phyloP scores from a whole-genome alignment of 306 rosid species.

The Inga leiocalycina region DNA sequence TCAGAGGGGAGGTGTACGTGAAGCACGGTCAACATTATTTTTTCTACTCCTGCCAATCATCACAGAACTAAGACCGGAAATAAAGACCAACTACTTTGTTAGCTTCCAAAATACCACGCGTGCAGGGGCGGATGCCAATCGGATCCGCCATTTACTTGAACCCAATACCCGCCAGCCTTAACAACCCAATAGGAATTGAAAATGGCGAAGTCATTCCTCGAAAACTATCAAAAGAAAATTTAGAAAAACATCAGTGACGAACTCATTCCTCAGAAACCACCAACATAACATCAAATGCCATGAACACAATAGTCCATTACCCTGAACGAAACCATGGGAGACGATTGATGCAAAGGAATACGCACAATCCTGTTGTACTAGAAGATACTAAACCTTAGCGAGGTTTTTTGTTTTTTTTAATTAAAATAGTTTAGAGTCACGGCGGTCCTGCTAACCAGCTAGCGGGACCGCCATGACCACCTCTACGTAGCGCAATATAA shows the following conservation, averaged over 20 bases:
- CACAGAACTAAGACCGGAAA: constrained; percentile 39
- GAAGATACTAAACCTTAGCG: not conserved
- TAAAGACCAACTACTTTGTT: constrained; percentile 29
- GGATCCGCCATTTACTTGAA: constrained; percentile 87
- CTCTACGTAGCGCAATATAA: too few relatives aligned
- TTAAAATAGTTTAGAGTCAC: too few relatives aligned
- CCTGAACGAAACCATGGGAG: constrained; percentile 47
- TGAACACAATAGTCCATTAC: constrained; percentile 4
- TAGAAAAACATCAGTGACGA: not conserved
- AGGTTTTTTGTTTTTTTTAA: too few relatives aligned
- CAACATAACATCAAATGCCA: not conserved
- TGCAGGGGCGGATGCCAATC: constrained; percentile 62
- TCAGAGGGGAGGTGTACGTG: constrained; percentile 97
- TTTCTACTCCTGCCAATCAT: constrained; percentile 60
- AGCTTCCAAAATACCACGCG: constrained; percentile 31
- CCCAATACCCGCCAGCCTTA: constrained; percentile 77
- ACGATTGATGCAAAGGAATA: not conserved
- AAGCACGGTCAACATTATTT: constrained; percentile 84
- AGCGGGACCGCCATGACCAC: too few relatives aligned
- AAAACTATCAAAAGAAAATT: not conserved
- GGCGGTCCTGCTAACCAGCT: too few relatives aligned
- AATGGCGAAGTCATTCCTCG: not conserved
- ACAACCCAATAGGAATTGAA: not conserved
- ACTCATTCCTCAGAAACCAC: not conserved
- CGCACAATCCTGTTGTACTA: not conserved